Evolutionary conservation across 2,329 filamentous ascomycete species (phyloP).

Genomic region (Exophiala sp.): DNA sequence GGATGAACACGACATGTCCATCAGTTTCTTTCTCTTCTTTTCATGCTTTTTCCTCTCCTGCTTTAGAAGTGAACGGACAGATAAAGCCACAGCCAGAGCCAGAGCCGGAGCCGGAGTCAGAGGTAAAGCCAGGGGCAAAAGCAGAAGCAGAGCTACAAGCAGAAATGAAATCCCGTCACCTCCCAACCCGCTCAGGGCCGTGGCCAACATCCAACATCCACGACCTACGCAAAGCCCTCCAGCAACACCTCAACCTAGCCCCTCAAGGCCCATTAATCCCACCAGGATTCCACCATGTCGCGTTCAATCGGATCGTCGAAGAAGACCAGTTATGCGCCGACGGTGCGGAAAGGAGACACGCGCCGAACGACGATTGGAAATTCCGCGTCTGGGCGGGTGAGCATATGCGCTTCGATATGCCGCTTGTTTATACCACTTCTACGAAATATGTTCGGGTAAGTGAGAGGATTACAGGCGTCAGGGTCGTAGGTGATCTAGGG

Average conservation of each 20-base stretch:
- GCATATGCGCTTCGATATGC: conserved; percentile 50
- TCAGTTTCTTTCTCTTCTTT: too few relatives aligned
- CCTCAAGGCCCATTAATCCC: conserved; percentile 35
- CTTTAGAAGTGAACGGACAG: too few relatives aligned
- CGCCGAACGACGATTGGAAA: conserved; percentile 64
- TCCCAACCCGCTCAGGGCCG: neutral
- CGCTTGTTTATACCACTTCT: conserved; percentile 28
- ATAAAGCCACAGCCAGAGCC: too few relatives aligned
- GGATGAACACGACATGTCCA: too few relatives aligned
- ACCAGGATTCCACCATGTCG: conserved; percentile 73
- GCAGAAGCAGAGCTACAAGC: neutral
- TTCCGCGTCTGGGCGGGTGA: conserved; percentile 89
- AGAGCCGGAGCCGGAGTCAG: too few relatives aligned
- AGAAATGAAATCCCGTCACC: conserved; percentile 7
- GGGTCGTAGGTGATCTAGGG: conserved; percentile 46
- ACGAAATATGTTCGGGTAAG: conserved; percentile 39
- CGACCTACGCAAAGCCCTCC: conserved; percentile 3
- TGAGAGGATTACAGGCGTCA: conserved; percentile 45
- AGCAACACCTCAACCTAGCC: conserved; percentile 6
- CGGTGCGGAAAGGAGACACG: conserved; percentile 73
- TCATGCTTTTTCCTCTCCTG: too few relatives aligned
- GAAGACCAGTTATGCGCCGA: conserved; percentile 64
- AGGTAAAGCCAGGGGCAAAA: too few relatives aligned
- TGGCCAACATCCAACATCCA: conserved; percentile 5
- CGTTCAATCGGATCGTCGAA: conserved; percentile 64